Conservation (phyloP, 2,329 filamentous ascomycete genomes). For the Exophiala lecanii-corni region DNA sequence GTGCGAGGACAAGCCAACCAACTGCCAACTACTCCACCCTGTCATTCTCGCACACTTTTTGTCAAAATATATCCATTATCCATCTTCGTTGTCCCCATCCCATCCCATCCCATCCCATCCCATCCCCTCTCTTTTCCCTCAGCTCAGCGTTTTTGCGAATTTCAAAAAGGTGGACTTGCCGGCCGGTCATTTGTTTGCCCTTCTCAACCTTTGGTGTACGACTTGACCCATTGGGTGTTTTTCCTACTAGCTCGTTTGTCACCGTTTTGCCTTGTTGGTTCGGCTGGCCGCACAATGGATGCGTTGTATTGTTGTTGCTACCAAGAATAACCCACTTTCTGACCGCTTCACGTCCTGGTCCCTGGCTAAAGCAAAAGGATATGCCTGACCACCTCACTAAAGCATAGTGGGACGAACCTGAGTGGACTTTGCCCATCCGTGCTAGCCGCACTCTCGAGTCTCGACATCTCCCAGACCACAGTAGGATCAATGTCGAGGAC, state of each 20-base stretch:
- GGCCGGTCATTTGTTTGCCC: too few relatives aligned
- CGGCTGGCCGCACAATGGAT: not conserved
- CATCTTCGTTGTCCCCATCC: too few relatives aligned
- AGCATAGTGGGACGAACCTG: conserved; percentile 1
- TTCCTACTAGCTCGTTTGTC: too few relatives aligned
- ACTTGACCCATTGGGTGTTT: too few relatives aligned
- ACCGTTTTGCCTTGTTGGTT: too few relatives aligned
- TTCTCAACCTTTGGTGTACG: too few relatives aligned
- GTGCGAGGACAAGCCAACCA: too few relatives aligned
- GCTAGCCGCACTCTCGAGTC: not conserved
- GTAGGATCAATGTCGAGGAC: not conserved
- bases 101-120: too few relatives aligned
- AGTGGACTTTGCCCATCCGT: conserved; percentile 1
- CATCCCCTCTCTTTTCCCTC: too few relatives aligned
- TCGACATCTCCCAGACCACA: not conserved
- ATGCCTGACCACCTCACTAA: conserved; percentile 3
- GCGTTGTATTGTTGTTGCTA: not conserved
- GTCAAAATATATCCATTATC: not conserved
- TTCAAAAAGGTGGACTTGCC: too few relatives aligned
- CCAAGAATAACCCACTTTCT: not conserved
- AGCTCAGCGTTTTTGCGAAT: too few relatives aligned
- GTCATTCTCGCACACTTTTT: not conserved
- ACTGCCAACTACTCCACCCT: too few relatives aligned
- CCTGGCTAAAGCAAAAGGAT: not conserved
- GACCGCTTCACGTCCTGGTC: conserved; percentile 3